A percentile compares a stretch with the other conserved stretches of the same genome.
Evolutionary conservation across 495 filamentous ascomycete genomes (phyloP).

Genomic region (Halenospora varia): DNA sequence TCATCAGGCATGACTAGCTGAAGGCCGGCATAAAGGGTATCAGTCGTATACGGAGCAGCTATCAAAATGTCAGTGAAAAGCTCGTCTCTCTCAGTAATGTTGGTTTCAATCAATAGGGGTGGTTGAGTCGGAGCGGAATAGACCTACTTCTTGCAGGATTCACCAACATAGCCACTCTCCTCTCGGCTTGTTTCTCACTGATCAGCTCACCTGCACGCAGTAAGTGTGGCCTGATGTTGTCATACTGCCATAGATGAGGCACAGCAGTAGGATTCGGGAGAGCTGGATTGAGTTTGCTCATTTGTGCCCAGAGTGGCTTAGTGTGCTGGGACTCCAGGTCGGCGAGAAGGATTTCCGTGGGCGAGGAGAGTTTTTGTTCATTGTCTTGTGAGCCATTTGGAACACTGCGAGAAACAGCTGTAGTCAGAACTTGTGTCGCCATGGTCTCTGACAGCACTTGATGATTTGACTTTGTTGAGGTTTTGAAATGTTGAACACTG

Average conservation of each 20-base stretch:
- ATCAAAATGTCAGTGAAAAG: constrained; percentile 2
- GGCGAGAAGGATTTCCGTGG: constrained; percentile 3
- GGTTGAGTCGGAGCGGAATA: not conserved
- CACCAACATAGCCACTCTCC: constrained; percentile 44
- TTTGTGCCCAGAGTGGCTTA: constrained; percentile 40
- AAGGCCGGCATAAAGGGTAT: constrained; percentile 46
- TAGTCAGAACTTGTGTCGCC: not conserved
- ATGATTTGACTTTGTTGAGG: no score
- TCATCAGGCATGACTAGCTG: constrained; percentile 48
- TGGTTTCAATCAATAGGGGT: not conserved
- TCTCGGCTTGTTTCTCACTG: constrained; percentile 39
- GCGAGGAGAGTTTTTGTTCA: not conserved
- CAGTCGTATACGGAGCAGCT: constrained; percentile 47
- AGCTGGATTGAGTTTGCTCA: constrained; percentile 39
- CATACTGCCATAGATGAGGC: constrained; percentile 39
- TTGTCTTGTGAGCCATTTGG: not conserved
- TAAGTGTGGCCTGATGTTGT: constrained; percentile 36
- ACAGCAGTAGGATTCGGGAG: constrained; percentile 36
- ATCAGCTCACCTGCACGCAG: constrained; percentile 38
- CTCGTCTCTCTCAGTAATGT: not conserved
- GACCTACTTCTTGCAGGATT: constrained; percentile 41
- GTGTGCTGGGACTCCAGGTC: constrained; percentile 19
- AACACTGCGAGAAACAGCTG: not conserved
- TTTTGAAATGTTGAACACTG: no score
- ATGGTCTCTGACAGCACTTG: no score